These are phyloP conservation scores for Thermochaetoides dissita DNA, from an alignment of 2,329 filamentous ascomycete genomes.

Conservation along the genomic window DNA sequence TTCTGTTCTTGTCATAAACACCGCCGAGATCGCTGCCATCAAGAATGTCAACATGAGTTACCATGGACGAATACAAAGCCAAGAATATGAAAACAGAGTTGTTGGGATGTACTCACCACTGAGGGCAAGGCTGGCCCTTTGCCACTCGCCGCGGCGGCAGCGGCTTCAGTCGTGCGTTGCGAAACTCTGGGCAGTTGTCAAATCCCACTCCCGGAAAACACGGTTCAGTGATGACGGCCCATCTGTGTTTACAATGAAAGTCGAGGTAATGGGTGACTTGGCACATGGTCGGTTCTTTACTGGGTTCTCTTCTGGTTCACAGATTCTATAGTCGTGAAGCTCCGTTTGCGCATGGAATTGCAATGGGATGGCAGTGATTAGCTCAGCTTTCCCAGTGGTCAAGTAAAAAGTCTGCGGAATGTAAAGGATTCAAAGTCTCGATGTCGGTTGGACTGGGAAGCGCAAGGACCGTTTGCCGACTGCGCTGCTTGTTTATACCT, in stretches of 20 bases:
- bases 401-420: too few relatives aligned
- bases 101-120: conserved; percentile 17
- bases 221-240: conserved; percentile 32
- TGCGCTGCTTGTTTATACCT: too few relatives aligned
- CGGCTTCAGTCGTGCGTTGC: conserved; percentile 21
- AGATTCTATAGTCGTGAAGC: too few relatives aligned
- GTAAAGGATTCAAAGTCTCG: too few relatives aligned
- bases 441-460: too few relatives aligned
- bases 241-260: conserved; percentile 36
- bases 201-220: conserved; percentile 39
- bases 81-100: neutral
- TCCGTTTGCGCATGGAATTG: too few relatives aligned
- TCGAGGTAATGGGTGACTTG: conserved; percentile 33
- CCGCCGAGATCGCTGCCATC: conserved; percentile 18
- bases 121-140: conserved; percentile 26
- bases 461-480: too few relatives aligned
- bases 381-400: too few relatives aligned
- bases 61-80: neutral
- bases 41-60: neutral
- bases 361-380: neutral
- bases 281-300: conserved; percentile 28
- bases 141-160: conserved; percentile 22
- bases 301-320: too few relatives aligned
- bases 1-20: conserved; percentile 32
- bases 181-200: conserved; percentile 30